Evolutionary conservation across 208 protist species (phyloP).

Genomic region (Strigomonas oncopelti): DNA sequence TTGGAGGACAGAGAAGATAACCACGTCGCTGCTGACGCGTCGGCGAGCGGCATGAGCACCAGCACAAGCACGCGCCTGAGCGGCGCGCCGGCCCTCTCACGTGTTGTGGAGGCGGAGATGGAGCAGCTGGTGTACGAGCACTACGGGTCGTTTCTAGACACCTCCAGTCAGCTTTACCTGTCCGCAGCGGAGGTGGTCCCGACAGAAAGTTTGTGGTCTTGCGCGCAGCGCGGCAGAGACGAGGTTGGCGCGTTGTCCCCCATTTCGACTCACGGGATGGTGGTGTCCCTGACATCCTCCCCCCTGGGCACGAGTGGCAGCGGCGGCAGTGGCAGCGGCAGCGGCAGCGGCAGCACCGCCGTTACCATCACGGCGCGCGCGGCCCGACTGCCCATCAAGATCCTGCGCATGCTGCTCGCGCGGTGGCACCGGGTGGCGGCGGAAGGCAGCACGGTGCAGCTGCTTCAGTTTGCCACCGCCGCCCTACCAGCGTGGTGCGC

Average conservation of each 20-base stretch:
- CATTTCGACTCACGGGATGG: not conserved
- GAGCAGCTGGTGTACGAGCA: not conserved
- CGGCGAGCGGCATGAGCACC: too few relatives aligned
- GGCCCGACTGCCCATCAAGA: not conserved
- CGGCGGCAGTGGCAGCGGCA: not conserved
- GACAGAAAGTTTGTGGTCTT: not conserved
- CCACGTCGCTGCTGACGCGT: too few relatives aligned
- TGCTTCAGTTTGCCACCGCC: not conserved
- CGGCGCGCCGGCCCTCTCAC: not conserved
- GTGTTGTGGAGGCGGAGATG: not conserved
- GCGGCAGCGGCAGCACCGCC: not conserved
- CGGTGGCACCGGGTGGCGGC: not conserved
- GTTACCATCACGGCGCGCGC: not conserved
- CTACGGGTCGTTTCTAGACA: not conserved
- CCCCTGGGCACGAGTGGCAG: too few relatives aligned
- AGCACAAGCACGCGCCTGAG: too few relatives aligned
- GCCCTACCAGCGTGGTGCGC: conserved; percentile 7
- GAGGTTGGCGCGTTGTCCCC: not conserved
- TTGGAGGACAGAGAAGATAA: too few relatives aligned
- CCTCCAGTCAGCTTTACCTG: not conserved
- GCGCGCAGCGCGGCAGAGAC: not conserved
- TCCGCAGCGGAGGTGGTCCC: not conserved
- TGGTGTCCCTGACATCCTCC: too few relatives aligned
- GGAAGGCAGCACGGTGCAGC: not conserved
- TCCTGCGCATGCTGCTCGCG: conserved; percentile 1